These are phyloP conservation scores for Magnolia changhungtana DNA, from an alignment of 164 flowering plant genomes.

Conservation along the genomic window DNA sequence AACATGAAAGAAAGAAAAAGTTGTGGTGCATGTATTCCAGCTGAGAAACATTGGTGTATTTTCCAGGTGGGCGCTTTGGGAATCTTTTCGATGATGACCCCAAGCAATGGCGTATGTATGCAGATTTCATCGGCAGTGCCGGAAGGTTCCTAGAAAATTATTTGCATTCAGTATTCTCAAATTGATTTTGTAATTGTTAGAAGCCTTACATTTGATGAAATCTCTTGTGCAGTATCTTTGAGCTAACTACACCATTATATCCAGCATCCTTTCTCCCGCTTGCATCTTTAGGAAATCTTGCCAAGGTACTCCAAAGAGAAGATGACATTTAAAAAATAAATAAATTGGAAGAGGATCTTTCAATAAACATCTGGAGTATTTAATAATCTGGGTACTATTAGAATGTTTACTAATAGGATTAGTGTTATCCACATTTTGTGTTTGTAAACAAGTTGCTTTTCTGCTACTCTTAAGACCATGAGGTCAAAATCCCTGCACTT, in stretches of 20 bases:
- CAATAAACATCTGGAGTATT: background rate
- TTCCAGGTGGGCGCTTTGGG: constrained; percentile 89
- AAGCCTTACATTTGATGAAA: constrained; percentile 4
- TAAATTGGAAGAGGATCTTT: background rate
- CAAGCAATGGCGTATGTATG: constrained; percentile 97
- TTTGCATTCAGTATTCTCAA: background rate
- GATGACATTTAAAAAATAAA: background rate
- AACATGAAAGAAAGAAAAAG: constrained; percentile 10
- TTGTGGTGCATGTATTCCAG: constrained; percentile 13
- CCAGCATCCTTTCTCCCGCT: constrained; percentile 81
- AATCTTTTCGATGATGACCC: constrained; percentile 93
- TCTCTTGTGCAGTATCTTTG: constrained; percentile 73
- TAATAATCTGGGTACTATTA: background rate
- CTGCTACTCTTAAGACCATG: too few species aligned
- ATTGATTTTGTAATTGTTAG: constrained; percentile 7
- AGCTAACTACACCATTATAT: constrained; percentile 73
- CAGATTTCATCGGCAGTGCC: constrained; percentile 95
- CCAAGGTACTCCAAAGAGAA: constrained; percentile 54
- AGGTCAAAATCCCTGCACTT: too few species aligned
- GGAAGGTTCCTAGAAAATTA: constrained; percentile 58
- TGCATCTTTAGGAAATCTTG: constrained; percentile 91
- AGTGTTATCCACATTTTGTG: background rate
- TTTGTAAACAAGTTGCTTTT: too few species aligned
- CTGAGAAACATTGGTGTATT: constrained; percentile 26
- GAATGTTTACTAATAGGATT: background rate